phyloP scores from a whole-genome alignment of 768 basidiomycete species.

The Suillus fuscotomentosus region DNA sequence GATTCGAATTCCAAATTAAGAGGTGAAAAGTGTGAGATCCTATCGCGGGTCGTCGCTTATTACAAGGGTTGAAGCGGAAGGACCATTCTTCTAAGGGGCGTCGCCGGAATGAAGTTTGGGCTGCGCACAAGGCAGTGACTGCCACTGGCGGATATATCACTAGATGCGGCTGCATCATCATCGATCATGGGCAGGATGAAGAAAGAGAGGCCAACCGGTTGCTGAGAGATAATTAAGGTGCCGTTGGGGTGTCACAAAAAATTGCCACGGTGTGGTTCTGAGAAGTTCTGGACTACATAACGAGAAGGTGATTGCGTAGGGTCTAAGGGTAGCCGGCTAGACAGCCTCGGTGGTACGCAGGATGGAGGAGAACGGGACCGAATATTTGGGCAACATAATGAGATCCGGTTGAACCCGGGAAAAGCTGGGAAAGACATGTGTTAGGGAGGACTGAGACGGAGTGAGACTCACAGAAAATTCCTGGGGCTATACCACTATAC shows the following conservation, averaged over 20 bases:
- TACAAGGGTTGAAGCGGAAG: background rate
- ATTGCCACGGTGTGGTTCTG: constrained; percentile 3
- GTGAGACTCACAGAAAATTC: background rate
- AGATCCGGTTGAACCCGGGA: background rate
- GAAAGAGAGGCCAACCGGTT: background rate
- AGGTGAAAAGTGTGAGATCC: background rate
- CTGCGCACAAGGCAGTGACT: background rate
- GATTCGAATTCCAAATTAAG: background rate
- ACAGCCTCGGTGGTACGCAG: background rate
- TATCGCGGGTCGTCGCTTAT: constrained; percentile 3
- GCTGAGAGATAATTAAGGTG: constrained; percentile 1
- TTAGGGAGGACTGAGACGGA: background rate
- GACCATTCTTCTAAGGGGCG: background rate
- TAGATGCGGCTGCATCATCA: background rate
- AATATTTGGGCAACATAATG: background rate
- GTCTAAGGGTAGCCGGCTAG: background rate
- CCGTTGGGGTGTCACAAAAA: background rate
- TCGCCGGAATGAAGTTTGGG: background rate
- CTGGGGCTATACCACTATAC: background rate
- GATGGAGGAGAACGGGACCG: background rate
- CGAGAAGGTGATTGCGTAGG: background rate
- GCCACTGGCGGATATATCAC: background rate
- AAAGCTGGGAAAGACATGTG: background rate
- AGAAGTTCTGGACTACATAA: background rate
- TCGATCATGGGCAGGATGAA: background rate